Base-by-base conservation (phyloP, 2,329 filamentous ascomycete species). In the Ophiostoma piceae region DNA sequence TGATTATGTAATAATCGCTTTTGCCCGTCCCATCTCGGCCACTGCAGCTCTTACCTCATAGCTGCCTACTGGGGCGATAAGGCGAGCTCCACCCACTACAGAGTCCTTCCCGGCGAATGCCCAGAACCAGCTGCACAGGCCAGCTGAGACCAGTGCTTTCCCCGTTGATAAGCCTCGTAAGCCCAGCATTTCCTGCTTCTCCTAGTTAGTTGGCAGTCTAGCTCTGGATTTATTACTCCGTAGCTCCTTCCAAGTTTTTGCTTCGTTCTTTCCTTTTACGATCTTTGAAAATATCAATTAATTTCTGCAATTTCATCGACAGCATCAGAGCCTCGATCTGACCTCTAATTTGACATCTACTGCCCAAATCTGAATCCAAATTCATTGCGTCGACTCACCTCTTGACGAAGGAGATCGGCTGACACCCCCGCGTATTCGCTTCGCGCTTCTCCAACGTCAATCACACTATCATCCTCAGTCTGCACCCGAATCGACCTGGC, bases 231-330 rank as follows among this genome's bases (percentile, higher is more conserved):
- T 57, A 35, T 57, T 22, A 7, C 51, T 57, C 51, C 51, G 39
- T 57, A 57, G 51, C 51, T 57, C 22, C 51, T 26, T 57, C 51
- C 51, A 57, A 26, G 51, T 57, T 57, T 57, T 57, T 57, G 22
- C 19, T 12, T 47, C 16, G 51, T 57, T 57, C 51, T 29, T 57
- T 22, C 47, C 47, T n/a, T 51, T 19, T 22, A 51, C 47, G 19
- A 3, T 41, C 12, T 41, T 41, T 41, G 39, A 41, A 41, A 41
- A 11, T 11, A 41, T 41, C 16, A 47, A 47, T 47, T 47, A 19
- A 47, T n/a, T 57, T 26, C 7, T 51, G 11, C n/a, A 8, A 9
- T 26, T 14, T 6, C 19, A 57, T 14, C 51, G 22, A 1, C 8
- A 47, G 16, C 19, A 47, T 47, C 43, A n/a, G 43, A 47, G 16